A percentile compares a stretch with the other conserved stretches of the same genome.
phyloP scores from a whole-genome alignment of 2,329 filamentous ascomycete species.

The Aspergillaceae sp. region DNA sequence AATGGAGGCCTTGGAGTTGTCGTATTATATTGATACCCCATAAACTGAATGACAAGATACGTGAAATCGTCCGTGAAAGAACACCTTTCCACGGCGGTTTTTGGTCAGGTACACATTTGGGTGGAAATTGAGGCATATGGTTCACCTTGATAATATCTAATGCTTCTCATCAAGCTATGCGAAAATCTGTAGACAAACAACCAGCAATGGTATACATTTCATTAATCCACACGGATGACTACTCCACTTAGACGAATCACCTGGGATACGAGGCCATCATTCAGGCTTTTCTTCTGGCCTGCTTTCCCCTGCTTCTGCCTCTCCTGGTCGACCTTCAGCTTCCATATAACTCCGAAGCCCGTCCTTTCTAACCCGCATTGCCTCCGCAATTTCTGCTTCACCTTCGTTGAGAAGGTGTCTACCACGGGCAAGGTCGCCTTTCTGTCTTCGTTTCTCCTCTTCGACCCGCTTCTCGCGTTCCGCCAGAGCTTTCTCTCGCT shows the following conservation, averaged over 20 bases:
- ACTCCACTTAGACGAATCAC: not conserved
- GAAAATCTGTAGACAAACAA: no score
- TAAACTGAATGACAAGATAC: constrained; percentile 16
- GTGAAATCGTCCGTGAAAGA: constrained; percentile 8
- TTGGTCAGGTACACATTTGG: not conserved
- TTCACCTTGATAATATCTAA: not conserved
- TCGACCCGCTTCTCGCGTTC: constrained; percentile 37
- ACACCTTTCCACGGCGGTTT: constrained; percentile 1
- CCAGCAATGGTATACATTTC: no score
- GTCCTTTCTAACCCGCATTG: constrained; percentile 35
- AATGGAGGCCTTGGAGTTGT: constrained; percentile 17
- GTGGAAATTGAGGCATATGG: not conserved
- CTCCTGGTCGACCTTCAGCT: constrained; percentile 7
- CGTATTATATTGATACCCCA: constrained; percentile 30
- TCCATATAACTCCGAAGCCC: constrained; percentile 36
- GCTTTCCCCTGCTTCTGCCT: constrained; percentile 5
- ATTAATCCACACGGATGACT: not conserved
- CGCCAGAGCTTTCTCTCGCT: constrained; percentile 36
- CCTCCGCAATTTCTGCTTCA: constrained; percentile 37
- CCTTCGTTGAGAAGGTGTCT: constrained; percentile 36
- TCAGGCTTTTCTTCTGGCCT: constrained; percentile 1
- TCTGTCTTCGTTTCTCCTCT: constrained; percentile 35
- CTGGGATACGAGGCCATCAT: constrained; percentile 1
- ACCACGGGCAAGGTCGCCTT: constrained; percentile 31
- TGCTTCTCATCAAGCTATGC: not conserved